Evolutionary conservation across 768 basidiomycete species (phyloP).

Genomic region (Suillus subluteus): DNA sequence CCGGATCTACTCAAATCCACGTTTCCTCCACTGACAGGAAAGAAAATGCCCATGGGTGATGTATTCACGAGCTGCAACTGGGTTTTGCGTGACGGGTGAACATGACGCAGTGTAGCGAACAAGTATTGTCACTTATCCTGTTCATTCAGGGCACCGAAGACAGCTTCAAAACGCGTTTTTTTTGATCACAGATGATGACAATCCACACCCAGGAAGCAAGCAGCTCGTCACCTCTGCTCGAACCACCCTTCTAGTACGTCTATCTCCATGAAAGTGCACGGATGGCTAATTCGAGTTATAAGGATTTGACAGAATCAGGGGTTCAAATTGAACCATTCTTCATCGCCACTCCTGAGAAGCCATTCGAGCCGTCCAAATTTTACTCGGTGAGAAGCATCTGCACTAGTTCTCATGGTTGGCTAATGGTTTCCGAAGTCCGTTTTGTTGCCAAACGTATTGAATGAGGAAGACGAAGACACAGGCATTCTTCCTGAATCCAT

Average conservation of each 20-base stretch:
- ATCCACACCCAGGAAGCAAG: constrained; percentile 52
- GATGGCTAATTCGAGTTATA: constrained; percentile 10
- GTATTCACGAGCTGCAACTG: constrained; percentile 91
- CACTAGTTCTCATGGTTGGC: background rate
- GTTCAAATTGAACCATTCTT: constrained; percentile 88
- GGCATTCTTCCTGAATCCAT: constrained; percentile 66
- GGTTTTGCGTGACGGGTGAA: constrained; percentile 85
- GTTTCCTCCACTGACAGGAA: constrained; percentile 67
- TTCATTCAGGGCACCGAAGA: constrained; percentile 71
- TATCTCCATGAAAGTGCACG: background rate
- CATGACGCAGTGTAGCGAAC: constrained; percentile 2
- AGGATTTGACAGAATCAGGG: constrained; percentile 85
- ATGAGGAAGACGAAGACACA: constrained; percentile 55
- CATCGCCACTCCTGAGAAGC: constrained; percentile 67
- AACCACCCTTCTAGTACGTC: constrained; percentile 68
- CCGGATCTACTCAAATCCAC: constrained; percentile 53
- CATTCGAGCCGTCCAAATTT: constrained; percentile 76
- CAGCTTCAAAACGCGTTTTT: constrained; percentile 92
- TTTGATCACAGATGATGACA: constrained; percentile 78
- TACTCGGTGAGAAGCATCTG: constrained; percentile 61
- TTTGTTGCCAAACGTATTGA: constrained; percentile 52
- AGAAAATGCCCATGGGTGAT: constrained; percentile 78
- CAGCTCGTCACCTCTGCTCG: constrained; percentile 70
- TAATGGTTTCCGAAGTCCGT: constrained; percentile 50
- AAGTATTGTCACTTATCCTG: constrained; percentile 3